Conservation (phyloP, 2,329 filamentous ascomycete genomes). For the Ophiostoma montium region DNA sequence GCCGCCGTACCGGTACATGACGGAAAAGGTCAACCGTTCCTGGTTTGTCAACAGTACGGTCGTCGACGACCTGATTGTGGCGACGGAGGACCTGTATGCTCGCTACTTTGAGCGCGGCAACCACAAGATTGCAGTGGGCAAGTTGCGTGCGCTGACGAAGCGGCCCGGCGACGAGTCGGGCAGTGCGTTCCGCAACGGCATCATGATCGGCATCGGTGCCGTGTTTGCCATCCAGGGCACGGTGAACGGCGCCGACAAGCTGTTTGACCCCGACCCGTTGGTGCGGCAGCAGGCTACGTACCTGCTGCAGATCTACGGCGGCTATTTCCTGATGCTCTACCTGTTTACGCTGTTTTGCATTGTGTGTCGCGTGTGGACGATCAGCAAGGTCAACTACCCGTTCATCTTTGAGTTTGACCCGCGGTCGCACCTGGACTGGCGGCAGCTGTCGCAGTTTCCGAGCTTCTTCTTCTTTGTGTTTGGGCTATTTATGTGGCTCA, state of each 20-base stretch:
- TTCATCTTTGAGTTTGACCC: slow-evolving; percentile 97
- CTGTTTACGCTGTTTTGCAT: slow-evolving; percentile 75
- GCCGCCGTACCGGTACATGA: slow-evolving; percentile 69
- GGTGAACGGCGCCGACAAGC: slow-evolving; percentile 42
- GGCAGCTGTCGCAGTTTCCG: slow-evolving; percentile 73
- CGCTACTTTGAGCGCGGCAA: slow-evolving; percentile 91
- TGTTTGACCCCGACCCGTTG: slow-evolving; percentile 32
- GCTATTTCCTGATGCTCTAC: slow-evolving; percentile 74
- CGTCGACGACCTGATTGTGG: slow-evolving; percentile 64
- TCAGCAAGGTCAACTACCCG: slow-evolving; percentile 81
- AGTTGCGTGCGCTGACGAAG: slow-evolving; percentile 60
- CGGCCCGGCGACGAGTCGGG: slow-evolving; percentile 41
- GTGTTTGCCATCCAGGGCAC: slow-evolving; percentile 55
- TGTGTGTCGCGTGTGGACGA: slow-evolving; percentile 70
- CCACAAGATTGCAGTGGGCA: slow-evolving; percentile 77
- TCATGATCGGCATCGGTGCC: slow-evolving; percentile 53
- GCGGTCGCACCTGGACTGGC: slow-evolving; percentile 76
- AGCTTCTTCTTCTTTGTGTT: slow-evolving; percentile 68
- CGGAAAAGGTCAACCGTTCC: slow-evolving; percentile 77
- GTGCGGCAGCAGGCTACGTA: slow-evolving; percentile 45
- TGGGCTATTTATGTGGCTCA: slow-evolving; percentile 76
- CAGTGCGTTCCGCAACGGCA: slow-evolving; percentile 45
- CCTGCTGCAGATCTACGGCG: slow-evolving; percentile 79
- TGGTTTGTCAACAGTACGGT: slow-evolving; percentile 87
- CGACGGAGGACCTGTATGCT: slow-evolving; percentile 82